Evolutionary conservation across 2,329 filamentous ascomycete genomes (phyloP), one percentile per base, ranked within the genome.

Genomic region (Emergomyces africanus): DNA sequence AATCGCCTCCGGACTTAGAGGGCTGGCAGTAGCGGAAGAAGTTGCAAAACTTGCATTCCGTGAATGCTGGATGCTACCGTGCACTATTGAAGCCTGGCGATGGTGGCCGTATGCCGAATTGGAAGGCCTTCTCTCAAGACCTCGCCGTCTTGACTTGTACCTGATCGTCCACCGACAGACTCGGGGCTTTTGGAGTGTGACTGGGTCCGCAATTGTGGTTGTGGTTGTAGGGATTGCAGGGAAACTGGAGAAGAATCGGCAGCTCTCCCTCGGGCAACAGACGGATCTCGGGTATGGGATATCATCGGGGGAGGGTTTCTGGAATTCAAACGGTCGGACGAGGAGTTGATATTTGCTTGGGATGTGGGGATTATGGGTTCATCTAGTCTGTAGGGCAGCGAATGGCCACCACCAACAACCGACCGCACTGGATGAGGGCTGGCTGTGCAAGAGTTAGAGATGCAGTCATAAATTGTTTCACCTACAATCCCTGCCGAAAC

Each of bases 31-130:
- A 41, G 87, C 83, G 59, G 88, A 84, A 70, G 89, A 90, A 46
- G 69, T 66, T 39, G 72, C 71, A 65, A 74, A 84, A 75, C 91
- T 96, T 66, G 90, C 88, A 81, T 95, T 95, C 74, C 92, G 78
- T 59, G 82, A 87, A 74, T 99, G 94, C 72, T 96, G 91, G 65
- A 95, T 73, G 58, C 58, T 86, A 68, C 94, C 92, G 83, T 97
- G 89, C 60, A 97, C 91, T 66, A 97, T 96, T 54, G 92, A 97
- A 0, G 92, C 95, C 76, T 99, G 90, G 59, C 94, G 86, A 75
- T 97, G 90, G 72, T 99, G 91, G 61, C 89, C 89, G 78, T 97
- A 86, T 18, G 44, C 44, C 23, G 79, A 81, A 61, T 74, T 74
- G 6, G 73, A 76, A 41, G 74, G 72, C 57, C 71, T 67, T 61